A percentile compares a stretch with the other conserved stretches of the same genome.
Evolutionary conservation across 306 rosid species (phyloP).

Genomic region (Lupinus albus): DNA sequence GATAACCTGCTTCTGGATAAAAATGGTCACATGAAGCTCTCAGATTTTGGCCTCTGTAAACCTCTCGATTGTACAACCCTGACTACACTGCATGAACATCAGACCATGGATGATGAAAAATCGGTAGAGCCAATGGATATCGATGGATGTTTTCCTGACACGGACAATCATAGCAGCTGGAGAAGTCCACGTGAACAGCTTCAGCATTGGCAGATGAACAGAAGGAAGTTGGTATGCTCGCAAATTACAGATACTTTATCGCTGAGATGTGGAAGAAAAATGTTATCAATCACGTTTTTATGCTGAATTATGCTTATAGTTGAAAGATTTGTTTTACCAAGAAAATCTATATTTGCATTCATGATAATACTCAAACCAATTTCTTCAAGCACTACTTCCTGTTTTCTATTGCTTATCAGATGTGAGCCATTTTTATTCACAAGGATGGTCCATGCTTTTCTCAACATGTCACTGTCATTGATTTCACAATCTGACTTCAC

Average conservation of each 20-base stretch:
- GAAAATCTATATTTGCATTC: conserved; percentile 24
- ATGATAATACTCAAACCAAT: conserved; percentile 2
- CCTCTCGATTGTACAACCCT: conserved; percentile 89
- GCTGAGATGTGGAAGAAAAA: conserved; percentile 25
- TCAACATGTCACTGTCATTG: conserved; percentile 15
- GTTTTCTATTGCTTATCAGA: conserved; percentile 12
- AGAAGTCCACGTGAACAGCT: conserved; percentile 92
- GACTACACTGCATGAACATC: conserved; percentile 90
- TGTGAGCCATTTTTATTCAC: conserved; percentile 26
- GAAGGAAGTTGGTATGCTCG: conserved; percentile 89
- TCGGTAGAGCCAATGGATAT: conserved; percentile 86
- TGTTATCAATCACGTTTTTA: conserved; percentile 17
- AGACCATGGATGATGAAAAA: conserved; percentile 75
- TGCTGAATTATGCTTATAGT: conserved; percentile 5
- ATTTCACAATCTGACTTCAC: conserved; percentile 32
- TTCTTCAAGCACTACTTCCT: conserved; percentile 21
- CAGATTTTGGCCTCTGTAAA: conserved; percentile 98
- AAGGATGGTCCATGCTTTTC: conserved; percentile 26
- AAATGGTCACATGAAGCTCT: conserved; percentile 97
- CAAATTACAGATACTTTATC: conserved; percentile 36
- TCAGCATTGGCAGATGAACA: conserved; percentile 97
- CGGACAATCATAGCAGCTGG: conserved; percentile 80
- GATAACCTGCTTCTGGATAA: conserved; percentile 94
- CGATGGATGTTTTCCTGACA: conserved; percentile 58
- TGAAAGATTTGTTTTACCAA: conserved; percentile 1